phyloP scores from a whole-genome alignment of 2,329 filamentous ascomycete species.

The Colletotrichum salicis region DNA sequence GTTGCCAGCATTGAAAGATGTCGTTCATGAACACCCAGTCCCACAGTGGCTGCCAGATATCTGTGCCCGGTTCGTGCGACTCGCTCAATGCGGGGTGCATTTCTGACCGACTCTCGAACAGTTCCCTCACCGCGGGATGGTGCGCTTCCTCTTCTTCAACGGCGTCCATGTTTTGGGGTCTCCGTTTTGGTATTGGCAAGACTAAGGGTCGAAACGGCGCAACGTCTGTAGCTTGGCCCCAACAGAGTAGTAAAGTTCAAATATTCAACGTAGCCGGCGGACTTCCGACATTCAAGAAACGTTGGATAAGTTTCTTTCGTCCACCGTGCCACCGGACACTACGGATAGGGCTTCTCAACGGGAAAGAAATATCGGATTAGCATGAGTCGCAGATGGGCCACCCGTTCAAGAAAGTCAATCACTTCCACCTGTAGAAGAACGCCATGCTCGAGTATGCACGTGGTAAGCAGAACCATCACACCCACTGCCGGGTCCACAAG shows the following conservation, averaged over 20 bases:
- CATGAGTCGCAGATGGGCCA: background rate
- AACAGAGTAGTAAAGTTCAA: background rate
- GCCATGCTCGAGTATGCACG: background rate
- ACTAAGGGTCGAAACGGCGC: background rate
- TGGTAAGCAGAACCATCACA: background rate
- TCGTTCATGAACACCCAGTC: slow-evolving; percentile 4
- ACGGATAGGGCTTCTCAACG: background rate
- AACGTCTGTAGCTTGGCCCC: background rate
- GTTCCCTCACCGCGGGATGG: background rate
- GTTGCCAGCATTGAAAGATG: slow-evolving; percentile 11
- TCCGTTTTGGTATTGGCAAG: background rate
- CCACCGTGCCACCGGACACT: background rate
- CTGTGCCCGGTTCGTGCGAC: background rate
- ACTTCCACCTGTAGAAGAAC: background rate
- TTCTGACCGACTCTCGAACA: slow-evolving; percentile 2
- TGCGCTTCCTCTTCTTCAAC: background rate
- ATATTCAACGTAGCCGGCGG: background rate
- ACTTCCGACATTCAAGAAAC: background rate
- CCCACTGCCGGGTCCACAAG: background rate
- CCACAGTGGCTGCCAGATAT: slow-evolving; percentile 19
- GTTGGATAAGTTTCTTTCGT: background rate
- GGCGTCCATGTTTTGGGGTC: background rate
- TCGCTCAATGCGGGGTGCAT: slow-evolving; percentile 15
- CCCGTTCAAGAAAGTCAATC: background rate
- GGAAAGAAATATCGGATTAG: background rate